Evolutionary conservation across 257 asterid species (phyloP).

Genomic region (Capsicum chinense): DNA sequence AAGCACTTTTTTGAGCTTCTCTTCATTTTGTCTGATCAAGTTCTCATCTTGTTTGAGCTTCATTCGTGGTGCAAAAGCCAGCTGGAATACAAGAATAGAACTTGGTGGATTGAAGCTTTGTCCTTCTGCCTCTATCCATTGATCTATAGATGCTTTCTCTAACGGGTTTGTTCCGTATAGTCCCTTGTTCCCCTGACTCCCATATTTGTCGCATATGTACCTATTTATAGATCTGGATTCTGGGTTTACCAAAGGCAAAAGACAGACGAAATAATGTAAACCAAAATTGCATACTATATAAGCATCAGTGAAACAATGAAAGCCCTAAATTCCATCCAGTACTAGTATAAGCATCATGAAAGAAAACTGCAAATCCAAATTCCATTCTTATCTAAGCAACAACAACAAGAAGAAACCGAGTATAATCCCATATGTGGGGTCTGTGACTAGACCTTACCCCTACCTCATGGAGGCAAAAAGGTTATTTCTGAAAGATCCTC

Average conservation of each 20-base stretch:
- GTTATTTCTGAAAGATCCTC: too few relatives aligned
- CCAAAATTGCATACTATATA: background rate
- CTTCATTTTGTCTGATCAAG: slow-evolving; percentile 44
- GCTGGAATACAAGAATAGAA: slow-evolving; percentile 57
- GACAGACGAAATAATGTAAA: slow-evolving; percentile 25
- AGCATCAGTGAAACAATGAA: background rate
- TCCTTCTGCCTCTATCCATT: slow-evolving; percentile 80
- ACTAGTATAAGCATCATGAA: background rate
- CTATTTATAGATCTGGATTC: slow-evolving; percentile 77
- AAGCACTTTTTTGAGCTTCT: slow-evolving; percentile 39
- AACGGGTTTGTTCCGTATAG: slow-evolving; percentile 62
- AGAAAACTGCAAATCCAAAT: background rate
- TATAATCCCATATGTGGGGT: too few relatives aligned
- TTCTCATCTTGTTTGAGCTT: slow-evolving; percentile 72
- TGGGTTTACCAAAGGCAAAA: slow-evolving; percentile 33
- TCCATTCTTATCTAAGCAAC: background rate
- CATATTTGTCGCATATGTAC: slow-evolving; percentile 70
- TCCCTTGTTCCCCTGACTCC: slow-evolving; percentile 60
- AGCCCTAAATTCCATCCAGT: background rate
- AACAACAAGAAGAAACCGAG: too few relatives aligned
- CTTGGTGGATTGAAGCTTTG: slow-evolving; percentile 73
- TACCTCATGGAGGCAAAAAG: too few relatives aligned
- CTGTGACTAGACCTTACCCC: too few relatives aligned
- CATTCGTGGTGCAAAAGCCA: slow-evolving; percentile 74
- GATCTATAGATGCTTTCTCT: slow-evolving; percentile 83